phyloP scores from a whole-genome alignment of 2,329 filamentous ascomycete genomes.

The Microsporum canis region DNA sequence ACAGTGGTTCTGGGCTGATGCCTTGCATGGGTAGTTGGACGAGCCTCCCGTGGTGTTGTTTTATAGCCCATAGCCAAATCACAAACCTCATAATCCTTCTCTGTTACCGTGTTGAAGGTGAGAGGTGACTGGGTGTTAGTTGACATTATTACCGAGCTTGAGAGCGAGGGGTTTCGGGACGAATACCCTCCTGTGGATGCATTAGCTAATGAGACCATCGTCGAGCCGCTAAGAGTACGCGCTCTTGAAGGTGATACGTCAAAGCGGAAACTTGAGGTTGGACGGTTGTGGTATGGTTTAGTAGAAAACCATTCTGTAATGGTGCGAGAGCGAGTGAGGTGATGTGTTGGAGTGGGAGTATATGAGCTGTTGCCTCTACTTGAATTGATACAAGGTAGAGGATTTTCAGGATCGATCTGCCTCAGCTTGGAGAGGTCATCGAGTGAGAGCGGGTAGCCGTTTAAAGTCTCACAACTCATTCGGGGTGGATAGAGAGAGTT shows the following conservation, averaged over 20 bases:
- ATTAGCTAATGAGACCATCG: constrained; percentile 23
- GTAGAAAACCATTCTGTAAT: background rate
- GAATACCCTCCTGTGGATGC: constrained; percentile 17
- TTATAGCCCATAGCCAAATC: constrained; percentile 9
- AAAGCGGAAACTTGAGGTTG: constrained; percentile 3
- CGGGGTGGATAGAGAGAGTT: background rate
- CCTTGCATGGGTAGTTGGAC: constrained; percentile 17
- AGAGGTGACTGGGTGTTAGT: constrained; percentile 14
- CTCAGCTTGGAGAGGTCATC: background rate
- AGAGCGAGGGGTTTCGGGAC: constrained; percentile 21
- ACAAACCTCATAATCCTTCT: constrained; percentile 17
- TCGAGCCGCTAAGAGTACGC: constrained; percentile 29
- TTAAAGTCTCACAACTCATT: background rate
- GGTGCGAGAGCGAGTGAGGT: background rate
- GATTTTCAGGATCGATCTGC: background rate
- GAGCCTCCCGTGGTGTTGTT: constrained; percentile 10
- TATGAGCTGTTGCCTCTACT: background rate
- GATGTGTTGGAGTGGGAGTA: background rate
- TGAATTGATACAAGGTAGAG: background rate
- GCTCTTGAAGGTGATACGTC: constrained; percentile 4
- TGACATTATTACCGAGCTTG: constrained; percentile 19
- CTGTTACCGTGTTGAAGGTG: constrained; percentile 9
- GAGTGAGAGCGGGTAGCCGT: background rate
- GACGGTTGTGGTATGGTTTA: background rate
- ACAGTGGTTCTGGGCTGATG: constrained; percentile 14